Conservation (phyloP, 345 rosid species). For the Angophora floribunda region DNA sequence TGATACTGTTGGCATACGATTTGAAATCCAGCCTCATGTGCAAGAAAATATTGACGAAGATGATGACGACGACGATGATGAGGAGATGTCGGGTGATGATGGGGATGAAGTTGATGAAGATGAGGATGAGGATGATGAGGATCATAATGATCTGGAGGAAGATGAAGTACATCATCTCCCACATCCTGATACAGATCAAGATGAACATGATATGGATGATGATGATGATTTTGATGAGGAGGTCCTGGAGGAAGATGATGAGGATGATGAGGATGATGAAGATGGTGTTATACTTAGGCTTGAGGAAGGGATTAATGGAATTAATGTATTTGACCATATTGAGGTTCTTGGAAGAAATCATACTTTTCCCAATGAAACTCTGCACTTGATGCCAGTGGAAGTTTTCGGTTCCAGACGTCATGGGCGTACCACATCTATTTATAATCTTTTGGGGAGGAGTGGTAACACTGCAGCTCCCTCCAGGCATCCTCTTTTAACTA, state of each 20-base stretch:
- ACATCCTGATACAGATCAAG: conserved; percentile 89
- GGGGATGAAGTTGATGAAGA: conserved; percentile 11
- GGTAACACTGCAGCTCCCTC: conserved; percentile 56
- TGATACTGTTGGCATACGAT: conserved; percentile 57
- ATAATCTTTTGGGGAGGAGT: conserved; percentile 79
- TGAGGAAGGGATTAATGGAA: conserved; percentile 85
- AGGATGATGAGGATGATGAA: conserved; percentile 87
- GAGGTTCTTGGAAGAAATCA: conserved; percentile 89
- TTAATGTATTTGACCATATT: conserved; percentile 87
- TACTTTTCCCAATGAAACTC: conserved; percentile 74
- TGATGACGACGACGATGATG: conserved; percentile 67
- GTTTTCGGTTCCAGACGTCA: conserved; percentile 96
- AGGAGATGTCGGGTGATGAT: conserved; percentile 39
- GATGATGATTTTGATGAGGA: conserved; percentile 93
- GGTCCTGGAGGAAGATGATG: conserved; percentile 83
- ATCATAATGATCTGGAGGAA: conserved; percentile 35
- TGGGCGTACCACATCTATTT: conserved; percentile 90
- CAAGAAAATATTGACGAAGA: conserved; percentile 83
- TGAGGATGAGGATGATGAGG: conserved; percentile 28
- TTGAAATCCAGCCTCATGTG: conserved; percentile 71
- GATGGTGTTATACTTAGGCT: conserved; percentile 84
- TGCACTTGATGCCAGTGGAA: conserved; percentile 96
- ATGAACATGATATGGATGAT: conserved; percentile 94
- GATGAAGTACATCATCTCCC: conserved; percentile 87
- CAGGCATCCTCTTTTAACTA: conserved; percentile 81